Conservation (phyloP, 805 yeast species). For the Citeromyces matritensis region DNA sequence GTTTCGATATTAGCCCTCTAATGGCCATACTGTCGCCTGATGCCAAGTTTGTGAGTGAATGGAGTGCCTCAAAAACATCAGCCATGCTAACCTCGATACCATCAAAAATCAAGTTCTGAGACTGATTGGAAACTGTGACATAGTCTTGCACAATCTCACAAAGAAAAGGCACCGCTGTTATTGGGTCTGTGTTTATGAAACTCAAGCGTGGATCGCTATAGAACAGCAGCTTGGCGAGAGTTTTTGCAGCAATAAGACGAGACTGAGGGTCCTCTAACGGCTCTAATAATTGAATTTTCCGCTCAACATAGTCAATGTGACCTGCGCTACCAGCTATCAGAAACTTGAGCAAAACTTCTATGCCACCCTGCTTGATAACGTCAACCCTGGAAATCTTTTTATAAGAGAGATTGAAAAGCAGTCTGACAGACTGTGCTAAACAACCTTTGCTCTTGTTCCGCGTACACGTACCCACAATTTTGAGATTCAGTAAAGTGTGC, state of each 20-base stretch:
- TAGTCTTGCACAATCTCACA: constrained; percentile 29
- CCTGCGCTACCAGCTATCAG: constrained; percentile 16
- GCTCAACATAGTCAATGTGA: constrained; percentile 7
- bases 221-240: constrained; percentile 28
- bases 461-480: constrained; percentile 6
- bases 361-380: constrained; percentile 30
- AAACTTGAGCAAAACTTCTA: constrained; percentile 21
- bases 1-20: constrained; percentile 18
- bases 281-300: constrained; percentile 10
- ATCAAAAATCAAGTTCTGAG: constrained; percentile 4
- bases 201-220: constrained; percentile 24
- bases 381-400: constrained; percentile 13
- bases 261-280: constrained; percentile 8
- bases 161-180: constrained; percentile 30
- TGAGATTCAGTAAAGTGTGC: constrained; percentile 8
- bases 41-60: constrained; percentile 35
- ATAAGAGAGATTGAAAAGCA: constrained; percentile 19
- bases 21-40: constrained; percentile 19
- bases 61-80: constrained; percentile 27
- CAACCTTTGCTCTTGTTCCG: constrained; percentile 5
- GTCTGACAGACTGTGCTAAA: constrained; percentile 12
- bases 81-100: constrained; percentile 13
- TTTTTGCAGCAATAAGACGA: constrained; percentile 19
- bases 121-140: constrained; percentile 9
- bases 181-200: constrained; percentile 20